Evolutionary conservation across 2,329 filamentous ascomycete species (phyloP).

Genomic region (Annulohypoxylon truncatum): DNA sequence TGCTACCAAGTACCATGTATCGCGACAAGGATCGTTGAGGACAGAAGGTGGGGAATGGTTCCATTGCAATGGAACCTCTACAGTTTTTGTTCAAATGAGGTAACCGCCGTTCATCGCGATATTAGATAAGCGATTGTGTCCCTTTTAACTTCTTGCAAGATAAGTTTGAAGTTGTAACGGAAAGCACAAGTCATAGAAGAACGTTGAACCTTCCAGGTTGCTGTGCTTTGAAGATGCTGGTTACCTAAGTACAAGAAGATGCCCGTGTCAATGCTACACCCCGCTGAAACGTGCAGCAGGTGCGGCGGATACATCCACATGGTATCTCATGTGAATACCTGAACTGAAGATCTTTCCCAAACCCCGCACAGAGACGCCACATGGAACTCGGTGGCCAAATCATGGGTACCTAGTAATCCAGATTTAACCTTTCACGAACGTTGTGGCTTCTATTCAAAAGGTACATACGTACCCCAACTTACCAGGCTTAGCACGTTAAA

Average conservation of each 20-base stretch:
- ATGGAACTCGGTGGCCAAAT: neutral
- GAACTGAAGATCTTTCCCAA: neutral
- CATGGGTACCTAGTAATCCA: neutral
- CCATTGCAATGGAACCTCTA: slow-evolving; percentile 9
- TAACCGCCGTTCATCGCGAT: neutral
- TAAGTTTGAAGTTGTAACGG: neutral
- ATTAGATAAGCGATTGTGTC: neutral
- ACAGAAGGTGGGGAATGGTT: slow-evolving; percentile 15
- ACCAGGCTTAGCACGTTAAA: too few relatives aligned
- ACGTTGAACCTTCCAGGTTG: neutral
- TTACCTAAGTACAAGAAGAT: neutral
- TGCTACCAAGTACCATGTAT: slow-evolving; percentile 3
- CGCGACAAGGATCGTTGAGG: slow-evolving; percentile 13
- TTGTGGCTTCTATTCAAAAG: neutral
- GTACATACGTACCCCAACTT: neutral
- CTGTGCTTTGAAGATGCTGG: neutral
- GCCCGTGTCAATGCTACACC: neutral
- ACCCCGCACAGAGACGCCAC: neutral
- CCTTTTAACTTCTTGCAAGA: neutral
- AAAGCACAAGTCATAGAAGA: neutral
- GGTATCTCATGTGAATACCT: neutral
- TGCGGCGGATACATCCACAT: too few relatives aligned
- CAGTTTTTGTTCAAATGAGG: neutral
- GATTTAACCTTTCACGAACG: neutral
- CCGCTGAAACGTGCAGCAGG: neutral